Base-by-base conservation (phyloP, 2,329 filamentous ascomycete genomes). In the Lasiodiplodia theobromae region DNA sequence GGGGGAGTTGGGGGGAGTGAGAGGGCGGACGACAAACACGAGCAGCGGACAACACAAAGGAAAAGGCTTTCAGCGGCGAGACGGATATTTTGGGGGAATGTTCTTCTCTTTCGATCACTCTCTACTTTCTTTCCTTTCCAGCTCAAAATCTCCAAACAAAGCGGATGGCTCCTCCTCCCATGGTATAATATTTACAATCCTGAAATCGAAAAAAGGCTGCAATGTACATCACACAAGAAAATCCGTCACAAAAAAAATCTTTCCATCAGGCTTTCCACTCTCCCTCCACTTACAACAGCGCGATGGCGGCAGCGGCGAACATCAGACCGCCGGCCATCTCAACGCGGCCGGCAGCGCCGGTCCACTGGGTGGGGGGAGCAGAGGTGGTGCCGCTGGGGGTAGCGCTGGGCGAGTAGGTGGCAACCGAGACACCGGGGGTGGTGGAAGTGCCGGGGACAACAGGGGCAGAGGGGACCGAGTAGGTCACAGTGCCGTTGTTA, bases 131-230 rank as follows among this genome's bases (percentile, higher is more conserved):
- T 47, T 47, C 44, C 44, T 47, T 47, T n/a, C 44, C n/a, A 47
- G 44, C 44, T 47, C 44, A 47, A 47, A 21, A 21, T 47, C 44
- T 47, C 44, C 44, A 47, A 47, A 47, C 44, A 47, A 47, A 47
- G 44, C 44, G n/a, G n/a, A 47, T 47, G n/a, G 44, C 44, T 47
- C n/a, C 38, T 23, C 54, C 53, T 34, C 31, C 31, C 56, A 38
- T 44, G 56, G 56, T 60, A 52, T 52, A 52, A 64, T 64, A 64
- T 62, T 44, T 64, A 64, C 60, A 64, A 40, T 31, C 34, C 38
- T 14, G 31, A 62, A 64, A 14, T 14, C 28, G 23, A 64, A 52
- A 38, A 14, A 37, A 52, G 25, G 21, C 31, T 14, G n/a, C 25
- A 51, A 52, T 37, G 44, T 47, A 38, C 25, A 49, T 52, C 57